Percentiles rank a stretch among this genome's conserved stretches.
These are phyloP conservation scores for Vishniacozyma victoriae DNA, from an alignment of 768 basidiomycete species.

Conservation along the genomic window DNA sequence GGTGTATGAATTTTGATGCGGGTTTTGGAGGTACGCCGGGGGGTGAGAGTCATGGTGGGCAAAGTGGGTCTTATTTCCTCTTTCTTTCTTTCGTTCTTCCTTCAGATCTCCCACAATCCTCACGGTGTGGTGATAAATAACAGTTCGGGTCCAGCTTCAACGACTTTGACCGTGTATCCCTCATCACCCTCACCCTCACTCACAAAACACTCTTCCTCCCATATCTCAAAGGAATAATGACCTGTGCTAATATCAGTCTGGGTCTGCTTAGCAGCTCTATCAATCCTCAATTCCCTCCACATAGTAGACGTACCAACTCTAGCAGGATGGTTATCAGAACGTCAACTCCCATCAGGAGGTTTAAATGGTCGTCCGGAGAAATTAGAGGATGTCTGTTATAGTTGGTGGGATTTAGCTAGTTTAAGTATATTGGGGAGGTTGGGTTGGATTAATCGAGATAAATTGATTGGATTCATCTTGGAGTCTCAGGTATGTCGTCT, in stretches of 20 bases:
- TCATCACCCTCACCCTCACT: too few relatives aligned
- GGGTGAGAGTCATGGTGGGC: constrained; percentile 86
- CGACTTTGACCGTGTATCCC: too few relatives aligned
- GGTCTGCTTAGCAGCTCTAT: constrained; percentile 78
- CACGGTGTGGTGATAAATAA: neutral
- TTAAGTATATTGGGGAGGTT: constrained; percentile 76
- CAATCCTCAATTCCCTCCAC: constrained; percentile 78
- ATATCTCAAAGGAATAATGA: neutral
- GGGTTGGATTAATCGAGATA: constrained; percentile 79
- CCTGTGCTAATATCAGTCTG: constrained; percentile 57
- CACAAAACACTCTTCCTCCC: neutral
- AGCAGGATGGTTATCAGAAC: constrained; percentile 88
- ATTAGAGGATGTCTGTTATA: constrained; percentile 95
- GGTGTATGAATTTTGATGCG: constrained; percentile 90
- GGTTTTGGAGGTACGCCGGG: constrained; percentile 80
- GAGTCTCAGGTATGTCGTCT: constrained; percentile 64
- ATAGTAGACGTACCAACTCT: constrained; percentile 68
- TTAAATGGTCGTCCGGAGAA: constrained; percentile 98
- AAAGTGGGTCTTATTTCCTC: constrained; percentile 57
- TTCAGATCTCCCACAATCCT: neutral
- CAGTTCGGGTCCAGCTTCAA: neutral
- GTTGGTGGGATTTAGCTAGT: constrained; percentile 89
- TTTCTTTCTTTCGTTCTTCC: neutral
- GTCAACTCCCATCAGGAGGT: constrained; percentile 88
- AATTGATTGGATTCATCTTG: constrained; percentile 73